Conservation (phyloP, 1,284 basidiomycete species). For the Moniliophthora roreri region DNA sequence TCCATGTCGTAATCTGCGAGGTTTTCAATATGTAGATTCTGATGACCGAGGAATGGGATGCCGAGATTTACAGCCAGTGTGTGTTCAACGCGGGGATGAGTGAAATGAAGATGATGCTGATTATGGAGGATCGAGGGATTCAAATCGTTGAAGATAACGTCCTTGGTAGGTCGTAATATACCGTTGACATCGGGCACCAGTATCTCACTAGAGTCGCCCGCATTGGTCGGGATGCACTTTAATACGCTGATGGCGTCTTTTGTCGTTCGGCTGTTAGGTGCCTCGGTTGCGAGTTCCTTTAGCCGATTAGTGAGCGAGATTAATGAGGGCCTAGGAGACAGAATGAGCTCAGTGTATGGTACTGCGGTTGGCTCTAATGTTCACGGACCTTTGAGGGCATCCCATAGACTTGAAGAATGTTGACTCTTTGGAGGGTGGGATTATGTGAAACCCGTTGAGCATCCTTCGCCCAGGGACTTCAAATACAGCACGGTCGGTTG, state of each 20-base stretch:
- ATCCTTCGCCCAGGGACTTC: neutral
- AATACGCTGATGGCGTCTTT: too few relatives aligned
- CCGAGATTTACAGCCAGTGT: constrained; percentile 29
- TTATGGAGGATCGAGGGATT: constrained; percentile 17
- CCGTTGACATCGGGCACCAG: constrained; percentile 30
- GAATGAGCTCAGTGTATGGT: too few relatives aligned
- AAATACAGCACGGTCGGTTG: constrained; percentile 29
- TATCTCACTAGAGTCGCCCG: constrained; percentile 26
- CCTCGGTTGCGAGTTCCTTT: too few relatives aligned
- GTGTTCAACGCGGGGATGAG: constrained; percentile 31
- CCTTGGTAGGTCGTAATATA: constrained; percentile 25
- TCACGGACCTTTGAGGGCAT: constrained; percentile 32
- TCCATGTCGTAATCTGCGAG: constrained; percentile 30
- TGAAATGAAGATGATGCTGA: too few relatives aligned
- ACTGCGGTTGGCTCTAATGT: neutral
- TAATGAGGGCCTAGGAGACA: neutral
- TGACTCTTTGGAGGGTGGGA: constrained; percentile 28
- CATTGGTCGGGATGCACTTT: constrained; percentile 23
- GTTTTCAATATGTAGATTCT: constrained; percentile 20
- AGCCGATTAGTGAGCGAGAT: too few relatives aligned
- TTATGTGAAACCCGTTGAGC: neutral
- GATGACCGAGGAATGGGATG: constrained; percentile 33
- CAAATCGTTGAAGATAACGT: constrained; percentile 37
- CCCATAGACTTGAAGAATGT: constrained; percentile 33
- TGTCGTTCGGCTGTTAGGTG: too few relatives aligned